Evolutionary conservation across 1,139 yeast genomes (phyloP), one percentile per base, ranked within the genome.

Genomic region (Suhomyces chickasaworum): DNA sequence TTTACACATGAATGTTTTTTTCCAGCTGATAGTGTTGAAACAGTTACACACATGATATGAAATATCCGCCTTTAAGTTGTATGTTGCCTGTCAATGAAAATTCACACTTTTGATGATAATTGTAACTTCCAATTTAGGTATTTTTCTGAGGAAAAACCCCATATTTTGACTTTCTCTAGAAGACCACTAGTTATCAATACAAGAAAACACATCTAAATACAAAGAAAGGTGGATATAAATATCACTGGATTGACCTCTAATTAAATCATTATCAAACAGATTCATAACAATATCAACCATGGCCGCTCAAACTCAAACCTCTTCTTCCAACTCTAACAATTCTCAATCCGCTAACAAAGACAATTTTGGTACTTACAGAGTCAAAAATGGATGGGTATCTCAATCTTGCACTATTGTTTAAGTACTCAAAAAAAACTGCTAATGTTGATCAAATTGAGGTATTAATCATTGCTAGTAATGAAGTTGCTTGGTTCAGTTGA

Each of bases 231-330:
- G 16, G 23, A 32, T 37, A 37, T 37, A 37, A 37, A 37, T 37
- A 10, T 16, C 8, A 2, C 12, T 16, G 17, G 31, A 15, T 10
- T 12, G 25, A 13, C 12, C 36, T 27, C 15, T 12, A 12, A 32
- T 10, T 8, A 32, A 7, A 29, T 21, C 21, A 22, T 37, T 37
- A 30, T 30, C 37, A 37, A 18, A 37, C 37, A 42, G 17, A 34
- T n/a, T n/a, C n/a, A n/a, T n/a, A n/a, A n/a, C n/a, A n/a, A 10
- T 10, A 7, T 7, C 22, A 25, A 40, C 35, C 37, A 45, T 45
- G 48, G 45, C 48, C 15, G 48, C 48, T 41, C 48, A 45, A 45
- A 32, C 48, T 38, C 48, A 45, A 45, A 32, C 32, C 37, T 41
- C 41, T 33, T 31, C 43, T 27, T 35, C 39, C 12, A 40, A 37